Conservation (phyloP, 352 stramenopile genomes). For the Thraustotheca clavata region DNA sequence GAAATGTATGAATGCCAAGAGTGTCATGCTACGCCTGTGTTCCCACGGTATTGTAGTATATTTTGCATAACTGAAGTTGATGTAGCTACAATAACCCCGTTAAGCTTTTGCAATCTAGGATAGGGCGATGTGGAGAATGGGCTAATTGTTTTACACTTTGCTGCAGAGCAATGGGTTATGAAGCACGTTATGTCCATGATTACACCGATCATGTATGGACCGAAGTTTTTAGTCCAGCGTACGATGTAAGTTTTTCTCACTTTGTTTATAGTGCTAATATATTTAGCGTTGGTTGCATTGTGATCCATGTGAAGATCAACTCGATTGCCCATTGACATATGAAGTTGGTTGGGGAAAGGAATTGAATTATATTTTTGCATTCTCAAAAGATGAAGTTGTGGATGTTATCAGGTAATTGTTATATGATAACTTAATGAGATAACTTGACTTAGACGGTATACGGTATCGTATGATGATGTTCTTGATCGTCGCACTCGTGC, state of each 20-base stretch:
- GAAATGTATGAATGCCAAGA: conserved; percentile 80
- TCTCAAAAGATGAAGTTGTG: conserved; percentile 80
- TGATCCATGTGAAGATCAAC: conserved; percentile 90
- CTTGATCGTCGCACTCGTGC: conserved; percentile 48
- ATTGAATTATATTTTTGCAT: conserved; percentile 88
- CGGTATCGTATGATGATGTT: conserved; percentile 58
- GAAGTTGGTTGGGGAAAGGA: conserved; percentile 94
- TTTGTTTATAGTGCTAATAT: neutral
- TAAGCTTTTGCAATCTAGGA: conserved; percentile 77
- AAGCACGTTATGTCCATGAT: conserved; percentile 89
- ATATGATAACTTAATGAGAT: neutral
- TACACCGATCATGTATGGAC: conserved; percentile 95
- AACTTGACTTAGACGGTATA: conserved; percentile 38
- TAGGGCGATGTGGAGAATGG: conserved; percentile 88
- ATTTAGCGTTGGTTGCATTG: conserved; percentile 85
- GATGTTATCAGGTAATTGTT: conserved; percentile 66
- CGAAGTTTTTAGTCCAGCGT: conserved; percentile 81
- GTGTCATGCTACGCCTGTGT: conserved; percentile 54
- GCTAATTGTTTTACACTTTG: conserved; percentile 91
- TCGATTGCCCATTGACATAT: conserved; percentile 91
- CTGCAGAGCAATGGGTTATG: conserved; percentile 83
- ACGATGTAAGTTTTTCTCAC: conserved; percentile 25
- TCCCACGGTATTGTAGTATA: conserved; percentile 42
- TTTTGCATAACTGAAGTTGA: neutral
- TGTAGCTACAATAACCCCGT: conserved; percentile 75